Evolutionary conservation across 768 basidiomycete species (phyloP), one percentile per base, ranked within the genome.

Genomic region (Leccinellum luteum): DNA sequence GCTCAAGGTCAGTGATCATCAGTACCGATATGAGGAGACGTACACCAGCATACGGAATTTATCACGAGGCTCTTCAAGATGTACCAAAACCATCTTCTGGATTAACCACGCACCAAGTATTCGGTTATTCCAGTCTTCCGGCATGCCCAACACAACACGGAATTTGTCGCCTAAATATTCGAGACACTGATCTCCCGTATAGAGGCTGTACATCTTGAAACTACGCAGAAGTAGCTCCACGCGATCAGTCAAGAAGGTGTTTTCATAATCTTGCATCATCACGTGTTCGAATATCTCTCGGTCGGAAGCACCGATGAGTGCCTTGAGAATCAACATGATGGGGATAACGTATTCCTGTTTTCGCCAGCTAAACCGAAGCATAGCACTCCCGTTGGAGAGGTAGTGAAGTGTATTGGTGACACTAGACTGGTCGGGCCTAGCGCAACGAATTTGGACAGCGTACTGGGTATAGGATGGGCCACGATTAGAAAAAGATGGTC

Each of bases 311-410:
- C 87, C 82, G 4, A 94, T 85, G 31, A 98, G 83, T 27, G 94
- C 95, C 69, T 98, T 98, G 63, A 99, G 82, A 65, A 98, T 81
- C 45, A 99, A 83, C 87, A 98, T 94, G 73, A 98, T 90, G 6
- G 97, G 97, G 43, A 99, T 92, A 55, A 96, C 91, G 70, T 95
- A 99, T 82, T 99, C 97, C 70, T 96, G 91, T 74, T 98, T 99
- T 53, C 96, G 79, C 92, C 92, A 97, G 69, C 85, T 91, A 75
- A 99, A 98, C 19, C 97, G 87, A 17, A 98, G 75, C 81, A 94
- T 98, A n/a, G 95, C 92, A 64, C 86, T 94, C 47, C 97, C 97
- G 62, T 95, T 96, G 17, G 92, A 87, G 44, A 98, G 86, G 73
- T 98, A 99, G 71, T 99, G 97, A n/a, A 99, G 83, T 19, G 89